Evolutionary conservation across 2,329 filamentous ascomycete species (phyloP).

Genomic region (Zymoseptoria brevis): DNA sequence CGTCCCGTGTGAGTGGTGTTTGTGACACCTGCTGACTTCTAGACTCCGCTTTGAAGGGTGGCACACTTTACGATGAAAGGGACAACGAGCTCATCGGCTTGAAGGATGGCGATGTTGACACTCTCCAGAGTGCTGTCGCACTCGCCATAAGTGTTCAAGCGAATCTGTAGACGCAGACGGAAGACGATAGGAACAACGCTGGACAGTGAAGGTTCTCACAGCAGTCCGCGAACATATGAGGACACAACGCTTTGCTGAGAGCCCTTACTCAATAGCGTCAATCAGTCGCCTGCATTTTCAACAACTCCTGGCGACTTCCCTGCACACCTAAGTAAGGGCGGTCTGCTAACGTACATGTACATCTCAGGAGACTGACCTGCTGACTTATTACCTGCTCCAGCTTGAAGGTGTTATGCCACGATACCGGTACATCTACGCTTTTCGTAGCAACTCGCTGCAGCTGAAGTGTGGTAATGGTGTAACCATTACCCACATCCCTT

Average conservation of each 20-base stretch:
- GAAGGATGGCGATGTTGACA: slow-evolving; percentile 41
- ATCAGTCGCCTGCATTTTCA: background rate
- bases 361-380: background rate
- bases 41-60: slow-evolving; percentile 38
- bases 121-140: slow-evolving; percentile 42
- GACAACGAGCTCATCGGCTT: slow-evolving; percentile 54
- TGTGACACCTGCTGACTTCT: slow-evolving; percentile 33
- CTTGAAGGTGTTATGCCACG: background rate
- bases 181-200: background rate
- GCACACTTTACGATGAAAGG: slow-evolving; percentile 60
- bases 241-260: background rate
- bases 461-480: background rate
- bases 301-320: background rate
- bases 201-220: background rate
- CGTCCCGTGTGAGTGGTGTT: background rate
- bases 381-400: background rate
- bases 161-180: background rate
- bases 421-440: background rate
- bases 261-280: background rate
- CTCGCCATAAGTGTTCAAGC: slow-evolving; percentile 25
- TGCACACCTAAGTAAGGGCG: background rate
- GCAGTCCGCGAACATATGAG: background rate
- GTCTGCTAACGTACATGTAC: background rate
- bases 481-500: background rate
- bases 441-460: background rate